A percentile compares a stretch with the other conserved stretches of the same genome.
phyloP scores from a whole-genome alignment of 2,329 filamentous ascomycete genomes.

The Monosporascus cannonballus region DNA sequence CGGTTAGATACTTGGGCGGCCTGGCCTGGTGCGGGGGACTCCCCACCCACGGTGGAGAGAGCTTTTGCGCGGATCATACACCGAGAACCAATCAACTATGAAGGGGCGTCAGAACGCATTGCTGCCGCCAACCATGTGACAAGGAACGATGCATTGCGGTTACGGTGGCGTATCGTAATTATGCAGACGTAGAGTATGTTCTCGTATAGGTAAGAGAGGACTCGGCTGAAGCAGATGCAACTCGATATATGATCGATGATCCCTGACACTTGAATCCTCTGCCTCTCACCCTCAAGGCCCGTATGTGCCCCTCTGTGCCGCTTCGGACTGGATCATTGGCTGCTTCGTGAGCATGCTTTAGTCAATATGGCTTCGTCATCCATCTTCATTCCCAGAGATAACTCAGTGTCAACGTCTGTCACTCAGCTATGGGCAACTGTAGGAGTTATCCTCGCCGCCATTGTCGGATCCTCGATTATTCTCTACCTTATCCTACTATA shows the following conservation, averaged over 20 bases:
- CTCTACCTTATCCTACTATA: not conserved
- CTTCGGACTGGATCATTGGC: not conserved
- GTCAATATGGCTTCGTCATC: not conserved
- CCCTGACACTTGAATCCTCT: not conserved
- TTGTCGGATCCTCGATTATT: not conserved
- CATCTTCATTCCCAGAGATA: not conserved
- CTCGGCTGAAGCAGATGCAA: too few species aligned
- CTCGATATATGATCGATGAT: not conserved
- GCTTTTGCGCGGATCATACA: not conserved
- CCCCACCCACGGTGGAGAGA: not conserved
- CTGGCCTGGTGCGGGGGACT: too few species aligned
- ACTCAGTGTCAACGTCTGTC: not conserved
- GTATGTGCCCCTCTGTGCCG: too few species aligned
- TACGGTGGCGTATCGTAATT: not conserved
- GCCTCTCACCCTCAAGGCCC: not conserved
- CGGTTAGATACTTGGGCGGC: too few species aligned
- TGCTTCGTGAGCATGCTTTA: not conserved
- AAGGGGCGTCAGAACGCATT: not conserved
- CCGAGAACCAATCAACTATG: not conserved
- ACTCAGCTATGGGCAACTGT: not conserved
- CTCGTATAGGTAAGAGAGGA: not conserved
- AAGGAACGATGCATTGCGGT: not conserved
- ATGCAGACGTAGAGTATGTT: not conserved
- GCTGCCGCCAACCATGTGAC: not conserved
- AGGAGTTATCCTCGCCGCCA: not conserved